Evolutionary conservation across 768 basidiomycete species (phyloP).

Genomic region (Tricholoma bakamatsutake): DNA sequence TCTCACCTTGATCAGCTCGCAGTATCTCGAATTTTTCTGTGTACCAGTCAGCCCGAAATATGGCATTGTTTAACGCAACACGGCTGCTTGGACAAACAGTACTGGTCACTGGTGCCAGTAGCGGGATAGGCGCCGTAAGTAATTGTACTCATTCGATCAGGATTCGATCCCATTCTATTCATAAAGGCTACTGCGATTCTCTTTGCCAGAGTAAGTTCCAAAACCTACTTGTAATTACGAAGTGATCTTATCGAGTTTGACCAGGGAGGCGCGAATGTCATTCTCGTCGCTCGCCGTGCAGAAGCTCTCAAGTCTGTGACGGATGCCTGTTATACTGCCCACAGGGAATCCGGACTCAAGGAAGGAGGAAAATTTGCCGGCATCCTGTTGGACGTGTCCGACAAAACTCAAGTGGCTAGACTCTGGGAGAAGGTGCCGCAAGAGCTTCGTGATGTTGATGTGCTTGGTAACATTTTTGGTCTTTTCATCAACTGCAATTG

Average conservation of each 20-base stretch:
- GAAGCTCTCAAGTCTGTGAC: constrained; percentile 71
- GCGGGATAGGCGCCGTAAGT: constrained; percentile 80
- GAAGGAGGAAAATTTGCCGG: constrained; percentile 75
- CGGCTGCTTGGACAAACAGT: constrained; percentile 81
- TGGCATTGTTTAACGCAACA: constrained; percentile 80
- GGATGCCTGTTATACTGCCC: constrained; percentile 60
- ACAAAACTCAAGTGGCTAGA: constrained; percentile 62
- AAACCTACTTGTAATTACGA: not conserved
- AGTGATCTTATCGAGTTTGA: not conserved
- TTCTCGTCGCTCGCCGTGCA: constrained; percentile 73
- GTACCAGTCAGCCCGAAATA: constrained; percentile 17
- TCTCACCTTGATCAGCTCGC: not conserved
- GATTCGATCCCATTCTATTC: not conserved
- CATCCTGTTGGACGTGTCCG: constrained; percentile 74
- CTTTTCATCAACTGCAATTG: not conserved
- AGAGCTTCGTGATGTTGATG: constrained; percentile 69
- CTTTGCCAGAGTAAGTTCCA: constrained; percentile 70
- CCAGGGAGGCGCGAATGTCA: constrained; percentile 82
- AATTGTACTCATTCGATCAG: constrained; percentile 19
- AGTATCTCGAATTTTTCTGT: not conserved
- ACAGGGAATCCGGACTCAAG: constrained; percentile 64
- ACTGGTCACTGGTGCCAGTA: constrained; percentile 84
- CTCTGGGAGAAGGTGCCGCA: constrained; percentile 69
- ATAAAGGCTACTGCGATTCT: constrained; percentile 77
- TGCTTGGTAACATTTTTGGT: constrained; percentile 55